phyloP scores from a whole-genome alignment of 2,329 filamentous ascomycete species.

The Lachnellula willkommii region DNA sequence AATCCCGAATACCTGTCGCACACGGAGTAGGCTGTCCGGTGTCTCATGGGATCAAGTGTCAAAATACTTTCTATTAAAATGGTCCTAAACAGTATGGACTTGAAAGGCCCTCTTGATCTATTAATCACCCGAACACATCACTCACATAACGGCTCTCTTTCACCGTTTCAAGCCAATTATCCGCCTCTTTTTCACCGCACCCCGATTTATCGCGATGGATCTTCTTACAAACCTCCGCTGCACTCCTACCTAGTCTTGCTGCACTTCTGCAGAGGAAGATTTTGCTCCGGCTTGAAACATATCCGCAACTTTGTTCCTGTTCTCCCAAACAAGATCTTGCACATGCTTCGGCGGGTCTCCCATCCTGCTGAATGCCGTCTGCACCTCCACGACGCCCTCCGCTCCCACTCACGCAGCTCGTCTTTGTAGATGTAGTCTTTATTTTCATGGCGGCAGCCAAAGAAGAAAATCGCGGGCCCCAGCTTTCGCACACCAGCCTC shows the following conservation, averaged over 20 bases:
- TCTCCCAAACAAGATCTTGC: conserved; percentile 12
- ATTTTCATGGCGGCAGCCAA: conserved; percentile 40
- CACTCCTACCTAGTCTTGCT: conserved; percentile 2
- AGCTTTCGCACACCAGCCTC: conserved; percentile 6
- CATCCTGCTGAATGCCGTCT: conserved; percentile 1
- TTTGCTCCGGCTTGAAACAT: conserved; percentile 10
- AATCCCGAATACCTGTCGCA: too few relatives aligned
- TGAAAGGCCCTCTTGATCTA: background rate
- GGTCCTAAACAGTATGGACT: too few relatives aligned
- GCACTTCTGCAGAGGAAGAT: conserved; percentile 12
- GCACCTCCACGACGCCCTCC: conserved; percentile 11
- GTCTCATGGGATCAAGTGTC: too few relatives aligned
- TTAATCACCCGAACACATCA: conserved; percentile 8
- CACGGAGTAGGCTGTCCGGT: too few relatives aligned
- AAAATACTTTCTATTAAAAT: too few relatives aligned
- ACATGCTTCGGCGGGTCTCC: background rate
- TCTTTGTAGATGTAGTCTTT: conserved; percentile 40
- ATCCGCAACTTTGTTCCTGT: conserved; percentile 3
- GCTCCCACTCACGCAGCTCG: conserved; percentile 31
- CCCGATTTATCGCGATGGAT: conserved; percentile 5
- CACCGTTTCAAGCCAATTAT: conserved; percentile 8
- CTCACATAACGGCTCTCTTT: conserved; percentile 11
- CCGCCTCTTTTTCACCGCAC: conserved; percentile 7
- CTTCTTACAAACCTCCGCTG: conserved; percentile 7
- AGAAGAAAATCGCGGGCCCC: conserved; percentile 39